phyloP scores from a whole-genome alignment of 768 basidiomycete genomes.

The Punctularia strigosozonata region DNA sequence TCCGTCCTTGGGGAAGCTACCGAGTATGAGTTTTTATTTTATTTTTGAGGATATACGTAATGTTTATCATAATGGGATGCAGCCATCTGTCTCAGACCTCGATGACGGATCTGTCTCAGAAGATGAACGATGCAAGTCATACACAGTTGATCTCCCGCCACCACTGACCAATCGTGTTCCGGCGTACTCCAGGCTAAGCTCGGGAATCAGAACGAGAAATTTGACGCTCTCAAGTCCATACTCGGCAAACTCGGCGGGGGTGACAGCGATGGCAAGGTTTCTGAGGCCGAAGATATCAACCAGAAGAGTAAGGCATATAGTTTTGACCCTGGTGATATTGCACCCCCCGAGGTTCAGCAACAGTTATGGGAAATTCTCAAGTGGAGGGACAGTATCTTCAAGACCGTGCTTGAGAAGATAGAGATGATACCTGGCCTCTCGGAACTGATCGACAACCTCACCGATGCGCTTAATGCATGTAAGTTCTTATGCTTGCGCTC shows the following conservation, averaged over 20 bases:
- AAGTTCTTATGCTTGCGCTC: too few species aligned
- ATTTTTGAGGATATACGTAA: not conserved
- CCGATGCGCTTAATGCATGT: constrained; percentile 60
- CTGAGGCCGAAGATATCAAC: constrained; percentile 44
- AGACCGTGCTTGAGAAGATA: constrained; percentile 40
- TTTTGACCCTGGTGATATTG: constrained; percentile 50
- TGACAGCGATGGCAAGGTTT: constrained; percentile 32
- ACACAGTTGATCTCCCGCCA: too few species aligned
- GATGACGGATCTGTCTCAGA: constrained; percentile 43
- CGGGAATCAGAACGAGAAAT: constrained; percentile 20
- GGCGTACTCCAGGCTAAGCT: too few species aligned
- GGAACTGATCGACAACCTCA: constrained; percentile 45
- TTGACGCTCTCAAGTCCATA: constrained; percentile 28
- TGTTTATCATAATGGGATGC: not conserved
- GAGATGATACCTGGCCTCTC: constrained; percentile 55
- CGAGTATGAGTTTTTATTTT: constrained; percentile 28
- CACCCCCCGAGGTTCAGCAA: constrained; percentile 51
- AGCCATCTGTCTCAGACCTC: constrained; percentile 51
- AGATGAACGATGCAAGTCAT: constrained; percentile 31
- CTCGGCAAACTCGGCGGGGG: constrained; percentile 36
- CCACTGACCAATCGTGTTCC: too few species aligned
- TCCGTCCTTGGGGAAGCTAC: constrained; percentile 55
- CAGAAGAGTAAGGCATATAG: constrained; percentile 44
- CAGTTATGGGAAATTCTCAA: constrained; percentile 43
- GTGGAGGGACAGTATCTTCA: constrained; percentile 53